Base-by-base conservation (phyloP, 2,329 filamentous ascomycete genomes). In the Chrysoporthe austroafricana region DNA sequence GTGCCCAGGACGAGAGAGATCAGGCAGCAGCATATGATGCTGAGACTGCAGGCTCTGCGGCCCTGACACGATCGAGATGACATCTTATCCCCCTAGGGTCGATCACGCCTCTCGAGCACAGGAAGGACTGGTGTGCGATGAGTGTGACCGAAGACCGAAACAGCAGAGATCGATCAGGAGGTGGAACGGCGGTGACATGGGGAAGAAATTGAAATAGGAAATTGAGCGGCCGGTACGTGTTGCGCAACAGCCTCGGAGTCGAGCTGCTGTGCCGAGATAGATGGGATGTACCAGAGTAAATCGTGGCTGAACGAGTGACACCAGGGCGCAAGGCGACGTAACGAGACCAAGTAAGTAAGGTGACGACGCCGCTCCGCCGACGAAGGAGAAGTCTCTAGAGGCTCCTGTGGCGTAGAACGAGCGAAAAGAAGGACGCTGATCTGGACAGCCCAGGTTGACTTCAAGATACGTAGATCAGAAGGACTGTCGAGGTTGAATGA, bases 1-100 rank as follows among this genome's bases (percentile, higher is more conserved):
- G 74, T 73, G 63, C 66, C 69, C 32, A 72, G 32, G 32, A 62
- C 69, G 32, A 65, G 14, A 18, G 66, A 68, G 60, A 68, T 46
- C 14, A 66, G 68, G 18, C 61, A 70, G 26, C 62, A 70, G 66
- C 44, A 68, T 36, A 68, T 48, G 11, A 73, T 56, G 26, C 63
- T 60, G 50, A 72, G 42, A 32, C 52, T 69, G 42, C 60, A 67
- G 57, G 70, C 18, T 50, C 50, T 14, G 14, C 34, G 61, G 9
- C 21, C 11, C 16, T 39, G 43, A 18, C 32, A 42, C 5, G 7
- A 3, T 57, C 36, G 43, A 56, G 62, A 34, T 61, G 56, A 50
- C 68, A 70, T 70, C 3, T 32, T 48, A 26, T 16, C 5, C 21
- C 14, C n/a, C 42, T 2, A 16, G n/a, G n/a, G 13, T 16, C 7